Conservation (phyloP, 371 early-diverging fungal genomes). For the Lichtheimia corymbifera region DNA sequence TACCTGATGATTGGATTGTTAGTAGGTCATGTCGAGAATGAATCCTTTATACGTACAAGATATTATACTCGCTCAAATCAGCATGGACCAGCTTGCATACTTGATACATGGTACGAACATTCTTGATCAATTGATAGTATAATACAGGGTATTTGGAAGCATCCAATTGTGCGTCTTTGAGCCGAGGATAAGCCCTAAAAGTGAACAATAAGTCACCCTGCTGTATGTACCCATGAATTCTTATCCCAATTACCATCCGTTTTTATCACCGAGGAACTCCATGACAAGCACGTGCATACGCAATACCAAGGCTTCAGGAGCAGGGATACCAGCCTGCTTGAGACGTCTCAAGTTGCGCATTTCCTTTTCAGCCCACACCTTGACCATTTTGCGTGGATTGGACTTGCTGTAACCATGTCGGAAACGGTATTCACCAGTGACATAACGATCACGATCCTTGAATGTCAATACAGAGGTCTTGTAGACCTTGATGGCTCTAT, state of each 20-base stretch:
- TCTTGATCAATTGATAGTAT: conserved; percentile 87
- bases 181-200: conserved; percentile 82
- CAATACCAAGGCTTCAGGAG: conserved; percentile 93
- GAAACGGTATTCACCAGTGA: conserved; percentile 97
- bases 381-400: conserved; percentile 99
- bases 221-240: not conserved
- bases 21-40: not conserved
- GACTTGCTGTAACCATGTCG: conserved; percentile 92
- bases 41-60: conserved; percentile 65
- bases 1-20: conserved; percentile 47
- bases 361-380: conserved; percentile 99
- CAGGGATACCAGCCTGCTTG: conserved; percentile 89
- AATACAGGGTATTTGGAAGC: conserved; percentile 71
- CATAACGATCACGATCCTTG: conserved; percentile 99
- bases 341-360: conserved; percentile 98
- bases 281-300: conserved; percentile 98
- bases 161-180: conserved; percentile 92
- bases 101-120: conserved; percentile 95
- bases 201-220: not conserved
- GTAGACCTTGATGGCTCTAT: conserved; percentile 98
- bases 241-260: conserved; percentile 73
- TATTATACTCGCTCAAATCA: conserved; percentile 99
- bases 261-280: conserved; percentile 91
- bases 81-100: conserved; percentile 97
- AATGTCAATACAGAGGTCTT: conserved; percentile 99